These are phyloP conservation scores for Obelidium mucronatum DNA, from an alignment of 192 early-diverging fungal genomes.

Conservation along the genomic window DNA sequence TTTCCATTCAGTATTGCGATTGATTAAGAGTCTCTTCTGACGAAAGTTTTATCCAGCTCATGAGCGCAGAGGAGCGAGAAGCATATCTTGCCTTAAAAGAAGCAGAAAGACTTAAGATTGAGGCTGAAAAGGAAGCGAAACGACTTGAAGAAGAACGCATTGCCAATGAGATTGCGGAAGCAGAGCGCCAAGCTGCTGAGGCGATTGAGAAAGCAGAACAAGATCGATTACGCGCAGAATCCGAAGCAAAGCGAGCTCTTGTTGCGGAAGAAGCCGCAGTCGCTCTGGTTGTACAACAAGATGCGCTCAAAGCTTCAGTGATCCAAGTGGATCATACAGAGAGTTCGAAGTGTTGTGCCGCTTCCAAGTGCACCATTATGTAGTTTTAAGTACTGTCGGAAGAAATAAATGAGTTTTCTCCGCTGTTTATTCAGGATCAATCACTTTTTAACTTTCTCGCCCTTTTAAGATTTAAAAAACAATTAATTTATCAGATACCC, in stretches of 20 bases:
- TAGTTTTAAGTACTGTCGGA: too few species aligned
- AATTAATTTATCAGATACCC: neutral
- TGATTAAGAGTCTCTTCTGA: too few species aligned
- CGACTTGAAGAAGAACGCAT: slow-evolving; percentile 26
- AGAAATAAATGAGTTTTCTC: too few species aligned
- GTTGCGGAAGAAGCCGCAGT: neutral
- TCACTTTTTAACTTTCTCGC: neutral
- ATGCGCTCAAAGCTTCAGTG: too few species aligned
- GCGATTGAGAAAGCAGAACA: slow-evolving; percentile 1
- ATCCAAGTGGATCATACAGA: neutral
- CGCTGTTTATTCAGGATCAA: neutral
- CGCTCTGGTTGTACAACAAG: neutral
- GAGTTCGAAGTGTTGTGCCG: neutral
- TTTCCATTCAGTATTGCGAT: neutral
- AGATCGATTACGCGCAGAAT: neutral
- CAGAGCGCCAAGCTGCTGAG: neutral
- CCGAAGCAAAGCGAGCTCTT: neutral
- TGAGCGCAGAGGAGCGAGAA: slow-evolving; percentile 22
- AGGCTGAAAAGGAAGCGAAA: slow-evolving; percentile 6
- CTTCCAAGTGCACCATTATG: neutral
- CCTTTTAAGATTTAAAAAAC: neutral
- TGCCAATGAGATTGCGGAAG: neutral
- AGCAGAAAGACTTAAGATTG: slow-evolving; percentile 13
- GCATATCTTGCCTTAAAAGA: slow-evolving; percentile 21
- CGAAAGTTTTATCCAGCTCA: neutral